A percentile compares a stretch with the other conserved stretches of the same genome.
Evolutionary conservation across 768 basidiomycete species (phyloP).

Genomic region (Tephrocybe sp.): DNA sequence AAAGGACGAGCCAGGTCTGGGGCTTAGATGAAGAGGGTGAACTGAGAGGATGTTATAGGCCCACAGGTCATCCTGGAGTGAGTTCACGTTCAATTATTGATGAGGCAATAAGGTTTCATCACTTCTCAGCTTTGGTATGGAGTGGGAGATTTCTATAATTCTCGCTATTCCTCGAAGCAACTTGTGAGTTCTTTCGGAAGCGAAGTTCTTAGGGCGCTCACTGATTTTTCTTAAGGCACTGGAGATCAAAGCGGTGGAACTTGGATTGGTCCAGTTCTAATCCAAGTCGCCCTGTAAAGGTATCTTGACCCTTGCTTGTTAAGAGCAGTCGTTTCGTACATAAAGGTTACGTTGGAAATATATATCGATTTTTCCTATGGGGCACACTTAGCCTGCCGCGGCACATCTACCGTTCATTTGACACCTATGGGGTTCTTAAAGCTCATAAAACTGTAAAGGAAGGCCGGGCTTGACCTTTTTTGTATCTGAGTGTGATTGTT

Average conservation of each 20-base stretch:
- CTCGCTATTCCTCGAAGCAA: conserved; percentile 35
- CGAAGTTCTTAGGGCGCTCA: background rate
- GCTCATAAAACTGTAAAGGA: too few species aligned
- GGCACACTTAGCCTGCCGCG: too few species aligned
- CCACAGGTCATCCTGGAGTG: conserved; percentile 43
- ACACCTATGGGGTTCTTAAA: too few species aligned
- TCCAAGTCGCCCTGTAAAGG: too few species aligned
- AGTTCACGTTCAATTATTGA: conserved; percentile 7
- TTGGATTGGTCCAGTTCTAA: conserved; percentile 20
- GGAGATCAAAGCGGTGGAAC: conserved; percentile 34
- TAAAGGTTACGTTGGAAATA: too few species aligned
- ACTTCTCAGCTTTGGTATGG: conserved; percentile 38
- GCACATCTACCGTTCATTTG: too few species aligned
- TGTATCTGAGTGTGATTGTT: too few species aligned
- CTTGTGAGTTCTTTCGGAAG: conserved; percentile 26
- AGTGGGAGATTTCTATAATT: conserved; percentile 32
- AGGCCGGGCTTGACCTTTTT: too few species aligned
- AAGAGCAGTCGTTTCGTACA: too few species aligned
- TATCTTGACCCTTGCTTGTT: too few species aligned
- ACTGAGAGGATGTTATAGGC: conserved; percentile 33
- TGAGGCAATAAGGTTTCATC: background rate
- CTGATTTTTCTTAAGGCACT: conserved; percentile 24
- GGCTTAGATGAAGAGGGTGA: conserved; percentile 45
- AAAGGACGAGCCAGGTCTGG: conserved; percentile 30
- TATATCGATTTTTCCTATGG: too few species aligned